Conservation (phyloP, 2,329 filamentous ascomycete genomes). For the Dichotomopilus funicola region DNA sequence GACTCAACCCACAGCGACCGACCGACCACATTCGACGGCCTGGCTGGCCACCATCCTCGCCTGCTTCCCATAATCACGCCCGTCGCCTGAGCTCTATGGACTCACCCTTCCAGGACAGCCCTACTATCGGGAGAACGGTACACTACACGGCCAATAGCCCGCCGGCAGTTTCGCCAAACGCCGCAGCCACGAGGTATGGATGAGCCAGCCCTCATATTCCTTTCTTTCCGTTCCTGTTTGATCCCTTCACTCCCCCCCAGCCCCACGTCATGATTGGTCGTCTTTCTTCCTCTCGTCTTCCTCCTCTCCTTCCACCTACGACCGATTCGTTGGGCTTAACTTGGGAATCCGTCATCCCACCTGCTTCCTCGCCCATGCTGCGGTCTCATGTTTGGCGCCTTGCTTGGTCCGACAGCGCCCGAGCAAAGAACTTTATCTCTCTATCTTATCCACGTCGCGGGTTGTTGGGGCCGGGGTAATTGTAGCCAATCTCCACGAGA, state of each 20-base stretch:
- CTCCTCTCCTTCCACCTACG: neutral
- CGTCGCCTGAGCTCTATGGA: conserved; percentile 17
- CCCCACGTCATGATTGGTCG: conserved; percentile 2
- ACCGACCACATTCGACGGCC: conserved; percentile 42
- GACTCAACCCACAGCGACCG: conserved; percentile 43
- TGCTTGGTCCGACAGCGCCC: neutral
- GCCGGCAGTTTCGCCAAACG: conserved; percentile 22
- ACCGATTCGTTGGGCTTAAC: conserved; percentile 2
- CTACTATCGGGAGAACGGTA: conserved; percentile 38
- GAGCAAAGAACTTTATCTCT: too few species aligned
- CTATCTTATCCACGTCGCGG: neutral
- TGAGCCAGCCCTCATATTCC: neutral
- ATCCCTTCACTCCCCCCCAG: neutral
- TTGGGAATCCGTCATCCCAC: neutral
- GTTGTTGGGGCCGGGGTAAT: neutral
- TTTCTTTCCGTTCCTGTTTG: neutral
- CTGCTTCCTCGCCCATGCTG: too few species aligned
- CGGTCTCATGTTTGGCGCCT: too few species aligned
- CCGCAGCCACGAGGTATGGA: conserved; percentile 21
- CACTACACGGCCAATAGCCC: conserved; percentile 26
- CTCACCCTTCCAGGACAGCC: conserved; percentile 36
- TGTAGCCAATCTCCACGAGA: neutral
- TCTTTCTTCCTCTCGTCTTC: neutral
- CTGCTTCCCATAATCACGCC: conserved; percentile 16
- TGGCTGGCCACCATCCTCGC: conserved; percentile 28